Evolutionary conservation across 129 eudicot genomes (phyloP), one percentile per base, ranked within the genome.

Genomic region (Pseudognaphalium luteoalbum): DNA sequence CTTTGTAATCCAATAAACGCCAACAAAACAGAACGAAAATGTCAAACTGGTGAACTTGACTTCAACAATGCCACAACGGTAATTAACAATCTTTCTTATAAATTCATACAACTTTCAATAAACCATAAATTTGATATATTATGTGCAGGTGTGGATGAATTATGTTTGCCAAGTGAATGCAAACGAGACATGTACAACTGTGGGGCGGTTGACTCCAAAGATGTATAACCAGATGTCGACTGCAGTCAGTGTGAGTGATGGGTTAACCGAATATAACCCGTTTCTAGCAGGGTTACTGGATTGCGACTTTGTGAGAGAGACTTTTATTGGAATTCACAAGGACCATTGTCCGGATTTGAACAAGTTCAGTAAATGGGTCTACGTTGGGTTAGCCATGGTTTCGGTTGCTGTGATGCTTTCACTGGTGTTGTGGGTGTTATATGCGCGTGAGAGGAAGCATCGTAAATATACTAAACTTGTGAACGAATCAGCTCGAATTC

Each of bases 351-450:
- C 91, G 0, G 91, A 76, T 32, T 65, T 90, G 58, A 84, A 79
- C 54, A 73, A 2, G n/a, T 90, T 81, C 78, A 90, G 90, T 62
- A 35, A 30, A 47, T 88, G 88, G 98, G 81, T 90, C 30, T 88
- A 88, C 74, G 78, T 90, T 5, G 96, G 98, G 6, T 68, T 90
- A 78, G 83, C 81, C n/a, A 61, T 90, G 86, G 90, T 76, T 16
- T 86, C 94, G 3, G 81, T 71, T 64, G 89, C 93, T 2, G 98
- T 92, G 22, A 84, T 84, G 91, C 73, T 92, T n/a, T 92, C 98
- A 8, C 42, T 92, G 80, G 86, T 92, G 8, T 73, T 87, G 71
- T 90, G 98, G 98, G 81, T 90, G 70, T 25, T 92, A 22, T 90
- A 86, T 75, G 96, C 90, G 6, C 76, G 92, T 28, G 92, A 84